These are phyloP conservation scores for Citrus cavaleriei DNA, from an alignment of 345 rosid genomes.

Conservation along the genomic window DNA sequence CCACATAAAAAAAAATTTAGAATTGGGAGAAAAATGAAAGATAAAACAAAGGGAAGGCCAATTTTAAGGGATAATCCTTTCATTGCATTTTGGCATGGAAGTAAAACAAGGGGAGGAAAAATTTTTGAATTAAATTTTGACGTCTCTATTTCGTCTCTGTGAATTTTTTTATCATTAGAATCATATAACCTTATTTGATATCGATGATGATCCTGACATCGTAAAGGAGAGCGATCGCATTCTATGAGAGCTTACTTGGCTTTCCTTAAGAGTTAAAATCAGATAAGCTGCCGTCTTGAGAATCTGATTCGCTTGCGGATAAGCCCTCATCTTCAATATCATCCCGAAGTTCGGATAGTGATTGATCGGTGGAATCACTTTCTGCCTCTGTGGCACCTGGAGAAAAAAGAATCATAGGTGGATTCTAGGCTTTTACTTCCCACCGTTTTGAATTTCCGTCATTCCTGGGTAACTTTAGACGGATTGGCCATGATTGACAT, in stretches of 20 bases:
- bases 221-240: neutral
- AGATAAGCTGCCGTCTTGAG: conserved; percentile 13
- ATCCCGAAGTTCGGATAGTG: conserved; percentile 31
- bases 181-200: neutral
- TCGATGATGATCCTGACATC: neutral
- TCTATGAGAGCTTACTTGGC: neutral
- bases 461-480: conserved; percentile 21
- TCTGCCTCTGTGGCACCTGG: conserved; percentile 23
- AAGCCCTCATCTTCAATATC: conserved; percentile 20
- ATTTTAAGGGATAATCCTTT: too few species aligned
- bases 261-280: neutral
- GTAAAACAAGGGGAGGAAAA: too few species aligned
- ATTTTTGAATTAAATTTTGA: neutral
- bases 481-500: conserved; percentile 43
- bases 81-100: too few species aligned
- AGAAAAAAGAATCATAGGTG: conserved; percentile 8
- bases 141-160: too few species aligned
- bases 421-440: conserved; percentile 11
- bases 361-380: conserved; percentile 18
- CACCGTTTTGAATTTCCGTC: conserved; percentile 14
- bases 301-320: conserved; percentile 26
- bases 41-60: too few species aligned
- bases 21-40: too few species aligned
- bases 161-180: too few species aligned
- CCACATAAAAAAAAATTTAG: too few species aligned